Evolutionary conservation across 192 early-diverging fungal genomes (phyloP), one percentile per base, ranked within the genome.

Genomic region (Podochytrium sp.): DNA sequence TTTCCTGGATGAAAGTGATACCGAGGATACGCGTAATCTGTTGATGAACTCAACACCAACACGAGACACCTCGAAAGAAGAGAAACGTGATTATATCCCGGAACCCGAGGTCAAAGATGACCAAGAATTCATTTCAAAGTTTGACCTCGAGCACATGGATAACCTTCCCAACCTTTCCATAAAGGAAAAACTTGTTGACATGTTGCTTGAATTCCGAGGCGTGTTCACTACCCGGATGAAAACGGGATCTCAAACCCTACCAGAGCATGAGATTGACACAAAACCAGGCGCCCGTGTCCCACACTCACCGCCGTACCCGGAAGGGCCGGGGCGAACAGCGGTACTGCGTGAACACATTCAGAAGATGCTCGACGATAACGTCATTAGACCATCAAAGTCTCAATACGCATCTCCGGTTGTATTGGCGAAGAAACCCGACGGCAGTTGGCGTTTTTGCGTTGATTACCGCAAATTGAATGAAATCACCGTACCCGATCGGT

Each of bases 401-500:
- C 83, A 80, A 0, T 85, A 78, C 77, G 75, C 71, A 1, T 75
- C 80, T 2, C 85, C 80, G 0, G 82, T 83, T 0, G 51, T 78
- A 0, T 65, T 87, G 37, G 79, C 78, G 0, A 67, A 69, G 3
- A 88, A 86, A 65, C 85, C 84, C 29, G 80, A 83, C 56, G 86
- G 86, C 6, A 49, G 64, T 2, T 27, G 86, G 37, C 57, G 81
- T 0, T 69, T 89, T 38, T 90, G 52, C 30, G 52, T 55, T 55
- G 83, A 87, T 53, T 89, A 83, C 57, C 62, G 84, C 32, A 79
- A 76, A 12, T 52, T 91, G 2, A 89, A 88, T 63, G 57, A 37
- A 16, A 35, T 77, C 0, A 88, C 85, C 0, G 66, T 77, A 3
- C 41, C 76, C 38, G 78, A 91, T 55, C 65, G 60, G 20, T 85